phyloP scores from a whole-genome alignment of 371 early-diverging fungal genomes.

The Ordospora colligata region DNA sequence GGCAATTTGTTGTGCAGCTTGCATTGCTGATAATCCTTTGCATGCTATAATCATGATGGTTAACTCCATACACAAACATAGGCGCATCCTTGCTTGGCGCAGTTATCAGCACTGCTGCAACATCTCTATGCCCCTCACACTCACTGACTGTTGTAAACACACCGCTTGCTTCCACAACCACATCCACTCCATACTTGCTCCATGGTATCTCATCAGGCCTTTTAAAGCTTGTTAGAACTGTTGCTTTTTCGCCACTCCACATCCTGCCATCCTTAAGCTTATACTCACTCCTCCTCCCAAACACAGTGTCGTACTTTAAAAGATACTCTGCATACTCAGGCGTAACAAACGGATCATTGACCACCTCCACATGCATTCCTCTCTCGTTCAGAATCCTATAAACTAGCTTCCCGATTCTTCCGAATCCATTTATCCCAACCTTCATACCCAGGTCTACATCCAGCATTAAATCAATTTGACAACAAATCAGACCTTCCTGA shows the following conservation, averaged over 20 bases:
- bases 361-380: conserved; percentile 73
- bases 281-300: conserved; percentile 73
- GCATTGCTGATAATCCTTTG: conserved; percentile 87
- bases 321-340: conserved; percentile 85
- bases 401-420: conserved; percentile 94
- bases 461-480: not conserved
- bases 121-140: conserved; percentile 75
- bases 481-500: not conserved
- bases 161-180: conserved; percentile 94
- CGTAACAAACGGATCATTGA: conserved; percentile 95
- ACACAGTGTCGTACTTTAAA: conserved; percentile 90
- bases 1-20: conserved; percentile 98
- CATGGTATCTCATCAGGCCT: conserved; percentile 79
- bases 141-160: conserved; percentile 82
- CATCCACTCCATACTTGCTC: conserved; percentile 73
- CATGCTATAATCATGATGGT: conserved; percentile 75
- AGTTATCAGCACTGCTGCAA: conserved; percentile 91
- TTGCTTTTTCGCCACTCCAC: conserved; percentile 69
- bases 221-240: conserved; percentile 66
- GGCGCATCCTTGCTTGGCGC: conserved; percentile 79
- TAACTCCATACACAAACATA: conserved; percentile 74
- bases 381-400: conserved; percentile 53
- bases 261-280: conserved; percentile 70
- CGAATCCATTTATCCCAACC: conserved; percentile 87
- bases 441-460: conserved; percentile 56